Percentiles rank a stretch among this genome's conserved stretches.
These are phyloP conservation scores for Solanum pimpinellifolium DNA, from an alignment of 257 asterid species.

Conservation along the genomic window DNA sequence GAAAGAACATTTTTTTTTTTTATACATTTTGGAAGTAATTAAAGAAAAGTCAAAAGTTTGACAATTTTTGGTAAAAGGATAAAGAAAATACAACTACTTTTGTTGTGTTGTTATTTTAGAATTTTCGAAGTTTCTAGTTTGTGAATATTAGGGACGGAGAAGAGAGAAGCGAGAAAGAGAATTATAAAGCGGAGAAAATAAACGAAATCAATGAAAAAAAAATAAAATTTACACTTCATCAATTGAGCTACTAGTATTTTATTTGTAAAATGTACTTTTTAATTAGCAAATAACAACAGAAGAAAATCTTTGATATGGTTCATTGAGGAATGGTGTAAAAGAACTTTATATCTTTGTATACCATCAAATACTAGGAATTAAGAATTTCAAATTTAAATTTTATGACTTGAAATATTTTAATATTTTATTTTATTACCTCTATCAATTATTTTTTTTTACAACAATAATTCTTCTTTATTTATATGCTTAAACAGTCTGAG, in stretches of 20 bases:
- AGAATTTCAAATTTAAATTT: background rate
- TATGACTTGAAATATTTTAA: background rate
- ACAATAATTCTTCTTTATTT: background rate
- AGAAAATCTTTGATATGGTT: background rate
- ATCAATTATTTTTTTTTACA: background rate
- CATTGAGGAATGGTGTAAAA: background rate
- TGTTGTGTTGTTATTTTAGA: background rate
- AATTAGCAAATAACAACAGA: background rate
- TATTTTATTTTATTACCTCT: background rate
- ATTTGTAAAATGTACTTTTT: background rate
- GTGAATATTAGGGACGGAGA: background rate
- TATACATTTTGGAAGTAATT: background rate
- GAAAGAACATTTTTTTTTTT: background rate
- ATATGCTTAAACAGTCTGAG: background rate
- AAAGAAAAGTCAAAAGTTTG: background rate
- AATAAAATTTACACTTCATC: fast-evolving
- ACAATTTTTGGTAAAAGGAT: background rate
- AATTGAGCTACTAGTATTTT: background rate
- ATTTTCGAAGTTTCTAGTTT: background rate
- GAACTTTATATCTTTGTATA: background rate
- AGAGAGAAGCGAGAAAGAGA: background rate
- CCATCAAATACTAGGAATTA: background rate
- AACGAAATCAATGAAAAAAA: background rate
- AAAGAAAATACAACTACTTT: background rate
- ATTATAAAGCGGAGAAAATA: background rate